Evolutionary conservation across 140 eudicot genomes (phyloP).

Genomic region (Cichorium intybus): DNA sequence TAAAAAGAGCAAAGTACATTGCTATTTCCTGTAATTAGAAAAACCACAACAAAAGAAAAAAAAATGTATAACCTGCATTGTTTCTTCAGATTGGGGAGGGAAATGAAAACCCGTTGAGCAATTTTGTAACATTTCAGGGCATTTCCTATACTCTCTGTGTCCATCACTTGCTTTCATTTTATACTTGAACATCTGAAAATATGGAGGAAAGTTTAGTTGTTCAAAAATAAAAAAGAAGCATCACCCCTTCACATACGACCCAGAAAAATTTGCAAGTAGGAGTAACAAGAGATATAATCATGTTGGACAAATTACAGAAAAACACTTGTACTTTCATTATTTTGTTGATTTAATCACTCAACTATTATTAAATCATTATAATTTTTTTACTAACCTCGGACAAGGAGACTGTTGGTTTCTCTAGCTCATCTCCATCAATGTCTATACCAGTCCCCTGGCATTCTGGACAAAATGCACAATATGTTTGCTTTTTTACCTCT

Average conservation of each 20-base stretch:
- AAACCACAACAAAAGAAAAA: too few relatives aligned
- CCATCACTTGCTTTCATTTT: conserved; percentile 85
- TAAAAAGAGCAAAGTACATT: not conserved
- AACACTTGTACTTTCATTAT: too few relatives aligned
- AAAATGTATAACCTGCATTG: conserved; percentile 44
- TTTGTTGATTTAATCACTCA: too few relatives aligned
- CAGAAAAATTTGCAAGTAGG: too few relatives aligned
- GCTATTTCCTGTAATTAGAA: not conserved
- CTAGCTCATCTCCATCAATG: conserved; percentile 61
- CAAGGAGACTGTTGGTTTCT: conserved; percentile 71
- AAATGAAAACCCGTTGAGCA: conserved; percentile 79
- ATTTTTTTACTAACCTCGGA: conserved; percentile 64
- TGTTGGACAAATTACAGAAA: too few relatives aligned
- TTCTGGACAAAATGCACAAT: conserved; percentile 77
- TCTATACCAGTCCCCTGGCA: conserved; percentile 92
- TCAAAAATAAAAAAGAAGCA: too few relatives aligned
- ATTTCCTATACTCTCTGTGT: conserved; percentile 71
- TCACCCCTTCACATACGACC: too few relatives aligned
- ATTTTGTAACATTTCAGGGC: conserved; percentile 67
- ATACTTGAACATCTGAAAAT: conserved; percentile 65
- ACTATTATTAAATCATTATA: too few relatives aligned
- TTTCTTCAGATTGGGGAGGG: conserved; percentile 47
- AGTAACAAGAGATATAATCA: too few relatives aligned
- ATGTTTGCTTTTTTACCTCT: conserved; percentile 41
- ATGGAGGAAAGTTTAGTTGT: not conserved